Evolutionary conservation across 2,329 filamentous ascomycete genomes (phyloP).

Genomic region (Pseudogymnoascus sp.): DNA sequence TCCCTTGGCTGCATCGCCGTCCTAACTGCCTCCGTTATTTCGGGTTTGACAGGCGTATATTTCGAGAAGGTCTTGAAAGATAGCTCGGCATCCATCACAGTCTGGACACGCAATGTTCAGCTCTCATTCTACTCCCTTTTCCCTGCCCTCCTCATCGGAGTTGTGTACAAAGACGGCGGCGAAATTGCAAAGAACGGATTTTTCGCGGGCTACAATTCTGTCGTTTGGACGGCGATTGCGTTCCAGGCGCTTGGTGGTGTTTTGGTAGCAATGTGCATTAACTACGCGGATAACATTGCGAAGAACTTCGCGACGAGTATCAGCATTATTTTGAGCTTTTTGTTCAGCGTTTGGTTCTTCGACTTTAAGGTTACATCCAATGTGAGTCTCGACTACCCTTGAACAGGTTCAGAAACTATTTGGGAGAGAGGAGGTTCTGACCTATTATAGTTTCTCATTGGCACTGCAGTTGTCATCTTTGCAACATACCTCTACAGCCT

Average conservation of each 20-base stretch:
- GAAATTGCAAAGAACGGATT: constrained; percentile 80
- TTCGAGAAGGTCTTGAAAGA: constrained; percentile 92
- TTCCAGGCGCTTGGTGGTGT: constrained; percentile 81
- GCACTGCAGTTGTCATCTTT: constrained; percentile 69
- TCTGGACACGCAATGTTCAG: constrained; percentile 95
- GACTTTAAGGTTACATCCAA: constrained; percentile 65
- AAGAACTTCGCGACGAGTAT: constrained; percentile 93
- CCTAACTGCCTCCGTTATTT: constrained; percentile 68
- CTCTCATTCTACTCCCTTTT: constrained; percentile 91
- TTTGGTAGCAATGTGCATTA: constrained; percentile 73
- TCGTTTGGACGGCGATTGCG: constrained; percentile 79
- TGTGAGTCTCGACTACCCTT: constrained; percentile 45
- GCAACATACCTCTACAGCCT: constrained; percentile 82
- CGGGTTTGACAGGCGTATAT: constrained; percentile 77
- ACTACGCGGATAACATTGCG: constrained; percentile 80
- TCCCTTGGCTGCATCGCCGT: constrained; percentile 74
- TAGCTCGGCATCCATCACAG: constrained; percentile 62
- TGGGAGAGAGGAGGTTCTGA: neutral
- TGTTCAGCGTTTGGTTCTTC: constrained; percentile 82
- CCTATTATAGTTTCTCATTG: constrained; percentile 63
- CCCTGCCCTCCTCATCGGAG: constrained; percentile 77
- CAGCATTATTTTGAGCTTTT: constrained; percentile 78
- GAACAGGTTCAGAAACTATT: neutral
- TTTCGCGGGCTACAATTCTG: constrained; percentile 88
- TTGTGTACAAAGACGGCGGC: constrained; percentile 79